Base-by-base conservation (phyloP, 768 basidiomycete genomes). In the Boletus speciosus region DNA sequence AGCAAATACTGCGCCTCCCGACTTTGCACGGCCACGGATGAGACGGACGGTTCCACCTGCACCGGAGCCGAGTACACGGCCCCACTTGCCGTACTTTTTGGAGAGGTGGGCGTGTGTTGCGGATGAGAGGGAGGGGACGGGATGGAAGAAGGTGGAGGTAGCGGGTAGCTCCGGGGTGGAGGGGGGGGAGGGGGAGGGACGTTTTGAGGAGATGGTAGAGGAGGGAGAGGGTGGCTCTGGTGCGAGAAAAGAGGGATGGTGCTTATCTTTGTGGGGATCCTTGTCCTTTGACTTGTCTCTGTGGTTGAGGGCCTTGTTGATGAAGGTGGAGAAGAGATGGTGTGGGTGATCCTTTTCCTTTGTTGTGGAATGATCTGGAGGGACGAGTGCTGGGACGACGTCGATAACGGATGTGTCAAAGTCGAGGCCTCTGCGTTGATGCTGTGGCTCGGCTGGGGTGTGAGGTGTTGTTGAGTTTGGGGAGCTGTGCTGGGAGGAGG, bases 31-130 rank as follows among this genome's bases (percentile, higher is more conserved):
- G 55, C 84, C 88, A 74, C 94, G 95, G 74, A 99, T 96, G 60
- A 99, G 82, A 29, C 97, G 82, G 42, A 99, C 97, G 0, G 97
- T 99, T 25, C 97, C 97, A n/a, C 97, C 97, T 6, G 96, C 97
- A 29, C 97, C 97, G 29, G 88, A 90, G 27, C 97, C 97, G 9
- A 99, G 83, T 16, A 97, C 84, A 48, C 91, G 84, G 37, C 96
- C 97, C 91, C 97, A 97, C 69, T 99, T 99, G 60, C 97, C 97
- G 63, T 99, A 99, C 78, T 98, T 98, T 76, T 98, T 98, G n/a
- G 88, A 76, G 53, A 99, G 77, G 70, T 97, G 94, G 14, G 90
- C 91, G 49, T 95, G 86, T 3, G 90, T 92, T 6, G 88, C 90
- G 46, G 86, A 84, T 14, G 88, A 84, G 23, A 93, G 81, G 3